Evolutionary conservation across 495 filamentous ascomycete species (phyloP).

Genomic region (Trichocladium antarcticum): DNA sequence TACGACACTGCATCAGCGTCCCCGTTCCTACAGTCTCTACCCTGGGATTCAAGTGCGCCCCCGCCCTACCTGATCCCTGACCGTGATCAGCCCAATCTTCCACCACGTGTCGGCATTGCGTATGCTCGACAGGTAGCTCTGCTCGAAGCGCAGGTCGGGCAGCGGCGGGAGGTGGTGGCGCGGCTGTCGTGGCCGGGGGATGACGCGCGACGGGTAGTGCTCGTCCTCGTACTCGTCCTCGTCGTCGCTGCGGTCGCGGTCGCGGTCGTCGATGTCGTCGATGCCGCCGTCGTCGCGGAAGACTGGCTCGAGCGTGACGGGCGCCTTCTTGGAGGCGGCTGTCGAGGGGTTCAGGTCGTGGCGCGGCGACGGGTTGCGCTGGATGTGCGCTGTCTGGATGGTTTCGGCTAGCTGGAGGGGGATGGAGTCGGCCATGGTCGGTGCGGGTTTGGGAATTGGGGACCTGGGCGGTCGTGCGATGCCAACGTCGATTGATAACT

Average conservation of each 20-base stretch:
- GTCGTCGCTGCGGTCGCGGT: background rate
- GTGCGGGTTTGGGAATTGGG: background rate
- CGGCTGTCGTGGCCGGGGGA: conserved; percentile 38
- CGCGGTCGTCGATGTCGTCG: conserved; percentile 11
- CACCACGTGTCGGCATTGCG: conserved; percentile 63
- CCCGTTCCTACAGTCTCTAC: background rate
- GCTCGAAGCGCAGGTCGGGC: conserved; percentile 91
- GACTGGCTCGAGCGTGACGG: conserved; percentile 28
- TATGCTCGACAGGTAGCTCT: conserved; percentile 87
- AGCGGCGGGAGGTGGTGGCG: conserved; percentile 59
- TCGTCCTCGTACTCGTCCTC: conserved; percentile 30
- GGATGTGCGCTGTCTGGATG: conserved; percentile 69
- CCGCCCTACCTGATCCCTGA: conserved; percentile 64
- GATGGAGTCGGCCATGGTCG: conserved; percentile 31
- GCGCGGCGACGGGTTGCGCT: conserved; percentile 49
- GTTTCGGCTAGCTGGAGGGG: conserved; percentile 58
- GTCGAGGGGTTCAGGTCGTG: conserved; percentile 80
- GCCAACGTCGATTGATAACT: no score
- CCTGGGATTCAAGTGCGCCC: background rate
- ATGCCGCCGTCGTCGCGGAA: conserved; percentile 17
- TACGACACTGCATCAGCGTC: background rate
- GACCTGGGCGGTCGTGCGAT: no score
- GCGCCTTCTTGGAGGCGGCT: conserved; percentile 47
- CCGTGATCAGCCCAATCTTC: conserved; percentile 69
- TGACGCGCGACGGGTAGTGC: conserved; percentile 46